Conservation (phyloP, 352 stramenopile species). For the Globisporangium heterothallicum region DNA sequence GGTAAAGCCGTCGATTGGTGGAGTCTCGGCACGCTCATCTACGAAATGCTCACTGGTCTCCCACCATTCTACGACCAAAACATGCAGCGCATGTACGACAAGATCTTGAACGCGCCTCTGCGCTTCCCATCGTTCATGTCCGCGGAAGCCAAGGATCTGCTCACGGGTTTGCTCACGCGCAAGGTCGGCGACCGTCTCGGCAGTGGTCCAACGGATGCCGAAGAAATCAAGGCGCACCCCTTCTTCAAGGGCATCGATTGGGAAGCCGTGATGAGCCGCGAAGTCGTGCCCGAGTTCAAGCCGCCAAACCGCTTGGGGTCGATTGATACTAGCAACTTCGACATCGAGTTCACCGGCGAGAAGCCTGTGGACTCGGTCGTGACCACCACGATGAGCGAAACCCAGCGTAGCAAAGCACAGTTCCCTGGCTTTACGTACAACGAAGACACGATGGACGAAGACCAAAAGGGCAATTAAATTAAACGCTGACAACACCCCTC, state of each 20-base stretch:
- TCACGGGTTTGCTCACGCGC: constrained; percentile 79
- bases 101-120: constrained; percentile 89
- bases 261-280: constrained; percentile 84
- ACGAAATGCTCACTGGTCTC: constrained; percentile 91
- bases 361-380: constrained; percentile 88
- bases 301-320: constrained; percentile 82
- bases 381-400: constrained; percentile 89
- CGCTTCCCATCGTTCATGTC: constrained; percentile 90
- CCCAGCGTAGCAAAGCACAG: constrained; percentile 87
- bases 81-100: constrained; percentile 93
- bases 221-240: constrained; percentile 91
- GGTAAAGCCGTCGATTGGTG: constrained; percentile 89
- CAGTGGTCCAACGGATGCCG: constrained; percentile 78
- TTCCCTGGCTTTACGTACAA: constrained; percentile 90
- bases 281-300: constrained; percentile 90
- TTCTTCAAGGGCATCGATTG: constrained; percentile 93
- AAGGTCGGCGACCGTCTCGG: constrained; percentile 87
- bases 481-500: constrained; percentile 4
- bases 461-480: constrained; percentile 76
- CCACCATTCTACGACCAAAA: constrained; percentile 94
- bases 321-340: constrained; percentile 93
- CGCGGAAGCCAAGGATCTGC: constrained; percentile 80
- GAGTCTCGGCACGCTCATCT: constrained; percentile 91
- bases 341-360: constrained; percentile 91
- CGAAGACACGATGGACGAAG: constrained; percentile 82